Evolutionary conservation across 805 yeast genomes (phyloP).

Genomic region (Kuraishia hungarica): DNA sequence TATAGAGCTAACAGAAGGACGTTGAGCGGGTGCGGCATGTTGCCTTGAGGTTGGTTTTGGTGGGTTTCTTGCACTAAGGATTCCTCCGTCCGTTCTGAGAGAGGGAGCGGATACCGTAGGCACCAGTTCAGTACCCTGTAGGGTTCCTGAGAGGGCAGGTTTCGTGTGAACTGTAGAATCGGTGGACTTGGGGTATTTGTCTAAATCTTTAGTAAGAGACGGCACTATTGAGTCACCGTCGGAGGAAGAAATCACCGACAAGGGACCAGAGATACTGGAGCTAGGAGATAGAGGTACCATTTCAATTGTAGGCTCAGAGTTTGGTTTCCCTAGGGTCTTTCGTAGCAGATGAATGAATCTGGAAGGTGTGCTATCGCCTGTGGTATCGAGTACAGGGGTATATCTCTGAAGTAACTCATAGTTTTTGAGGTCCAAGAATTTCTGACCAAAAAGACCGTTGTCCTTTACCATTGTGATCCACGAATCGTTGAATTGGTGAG

Average conservation of each 20-base stretch:
- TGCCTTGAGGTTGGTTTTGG: slow-evolving; percentile 3
- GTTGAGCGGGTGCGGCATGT: background rate
- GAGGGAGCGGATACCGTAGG: slow-evolving; percentile 28
- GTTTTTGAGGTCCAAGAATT: slow-evolving; percentile 59
- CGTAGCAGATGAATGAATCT: slow-evolving; percentile 49
- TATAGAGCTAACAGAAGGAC: slow-evolving; percentile 7
- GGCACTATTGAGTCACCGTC: background rate
- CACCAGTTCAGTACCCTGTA: slow-evolving; percentile 14
- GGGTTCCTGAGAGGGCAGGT: background rate
- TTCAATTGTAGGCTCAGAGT: slow-evolving; percentile 7
- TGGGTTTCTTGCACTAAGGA: background rate
- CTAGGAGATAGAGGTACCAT: background rate
- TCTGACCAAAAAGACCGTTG: slow-evolving; percentile 49
- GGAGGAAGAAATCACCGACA: slow-evolving; percentile 10
- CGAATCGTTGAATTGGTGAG: slow-evolving; percentile 57
- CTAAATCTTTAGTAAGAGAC: background rate
- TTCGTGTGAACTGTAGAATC: background rate
- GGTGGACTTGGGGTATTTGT: background rate
- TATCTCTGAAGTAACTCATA: slow-evolving; percentile 38
- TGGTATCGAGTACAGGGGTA: slow-evolving; percentile 30
- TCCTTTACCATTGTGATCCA: slow-evolving; percentile 65
- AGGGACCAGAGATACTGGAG: slow-evolving; percentile 10
- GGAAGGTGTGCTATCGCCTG: slow-evolving; percentile 42
- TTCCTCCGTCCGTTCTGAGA: background rate
- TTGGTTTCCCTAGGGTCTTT: slow-evolving; percentile 27